phyloP scores from a whole-genome alignment of 208 protist genomes.

The Leishmania aethiopica region DNA sequence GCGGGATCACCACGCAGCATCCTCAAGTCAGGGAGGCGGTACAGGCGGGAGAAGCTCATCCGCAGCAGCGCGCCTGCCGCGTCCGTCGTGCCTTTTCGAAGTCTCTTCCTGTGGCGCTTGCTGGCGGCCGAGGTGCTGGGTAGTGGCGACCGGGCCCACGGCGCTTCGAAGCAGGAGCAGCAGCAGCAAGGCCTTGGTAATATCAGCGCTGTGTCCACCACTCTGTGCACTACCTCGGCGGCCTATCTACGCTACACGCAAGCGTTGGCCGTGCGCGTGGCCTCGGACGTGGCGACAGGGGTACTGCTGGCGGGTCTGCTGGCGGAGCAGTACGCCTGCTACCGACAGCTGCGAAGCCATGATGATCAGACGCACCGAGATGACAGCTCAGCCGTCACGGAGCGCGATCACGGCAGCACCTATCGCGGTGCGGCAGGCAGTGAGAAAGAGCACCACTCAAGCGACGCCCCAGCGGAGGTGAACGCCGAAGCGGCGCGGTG shows the following conservation, averaged over 20 bases:
- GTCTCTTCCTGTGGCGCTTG: slow-evolving; percentile 39
- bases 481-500: neutral
- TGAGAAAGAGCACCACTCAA: neutral
- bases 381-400: neutral
- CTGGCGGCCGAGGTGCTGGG: slow-evolving; percentile 33
- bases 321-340: slow-evolving; percentile 34
- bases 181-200: neutral
- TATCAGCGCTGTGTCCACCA: neutral
- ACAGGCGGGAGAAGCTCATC: slow-evolving; percentile 35
- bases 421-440: neutral
- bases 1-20: slow-evolving; percentile 34
- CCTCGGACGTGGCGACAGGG: slow-evolving; percentile 10
- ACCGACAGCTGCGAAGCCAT: slow-evolving; percentile 11
- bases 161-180: neutral
- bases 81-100: slow-evolving; percentile 40
- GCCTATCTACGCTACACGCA: slow-evolving; percentile 29
- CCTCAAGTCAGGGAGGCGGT: slow-evolving; percentile 53
- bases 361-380: neutral
- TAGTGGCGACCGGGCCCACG: neutral
- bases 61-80: slow-evolving; percentile 38
- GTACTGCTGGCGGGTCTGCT: slow-evolving; percentile 22
- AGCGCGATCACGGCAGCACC: neutral
- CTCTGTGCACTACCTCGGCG: slow-evolving; percentile 26
- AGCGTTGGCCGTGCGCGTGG: slow-evolving; percentile 28
- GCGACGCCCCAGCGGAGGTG: neutral